A percentile compares a stretch with the other conserved stretches of the same genome.
Conservation (phyloP, 1,139 yeast species). For the Nakaseomyces nivariensis region DNA sequence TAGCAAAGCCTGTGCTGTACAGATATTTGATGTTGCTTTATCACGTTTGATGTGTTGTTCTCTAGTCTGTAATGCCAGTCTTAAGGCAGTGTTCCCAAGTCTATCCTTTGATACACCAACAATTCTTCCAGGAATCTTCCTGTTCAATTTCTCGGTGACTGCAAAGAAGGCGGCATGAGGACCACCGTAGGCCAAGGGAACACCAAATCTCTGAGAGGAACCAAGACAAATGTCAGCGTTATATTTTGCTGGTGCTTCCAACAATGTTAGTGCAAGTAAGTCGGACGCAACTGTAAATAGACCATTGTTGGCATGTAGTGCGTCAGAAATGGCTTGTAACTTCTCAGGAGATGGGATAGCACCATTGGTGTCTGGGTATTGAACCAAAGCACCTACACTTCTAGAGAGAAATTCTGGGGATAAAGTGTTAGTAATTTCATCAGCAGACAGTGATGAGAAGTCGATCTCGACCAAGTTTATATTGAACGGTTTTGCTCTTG, state of each 20-base stretch:
- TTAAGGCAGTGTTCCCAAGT: constrained; percentile 74
- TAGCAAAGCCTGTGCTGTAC: constrained; percentile 93
- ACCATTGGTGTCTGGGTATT: constrained; percentile 89
- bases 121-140: constrained; percentile 94
- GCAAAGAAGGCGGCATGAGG: constrained; percentile 98
- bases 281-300: constrained; percentile 82
- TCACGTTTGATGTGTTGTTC: constrained; percentile 97
- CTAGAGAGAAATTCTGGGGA: constrained; percentile 6
- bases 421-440: constrained; percentile 6
- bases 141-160: constrained; percentile 62
- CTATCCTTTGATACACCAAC: constrained; percentile 92
- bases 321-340: constrained; percentile 47
- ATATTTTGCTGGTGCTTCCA: constrained; percentile 74
- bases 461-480: constrained; percentile 57
- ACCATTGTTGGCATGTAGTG: constrained; percentile 64
- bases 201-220: constrained; percentile 91
- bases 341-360: constrained; percentile 41
- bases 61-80: constrained; percentile 93
- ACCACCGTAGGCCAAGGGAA: constrained; percentile 96
- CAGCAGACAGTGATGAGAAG: constrained; percentile 30
- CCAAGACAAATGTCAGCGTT: constrained; percentile 94
- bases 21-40: constrained; percentile 93
- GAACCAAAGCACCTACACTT: constrained; percentile 70
- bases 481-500: constrained; percentile 69
- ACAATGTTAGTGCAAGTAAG: constrained; percentile 72